Conservation (phyloP, 1,284 basidiomycete genomes). For the Fomitopsis pinicola region DNA sequence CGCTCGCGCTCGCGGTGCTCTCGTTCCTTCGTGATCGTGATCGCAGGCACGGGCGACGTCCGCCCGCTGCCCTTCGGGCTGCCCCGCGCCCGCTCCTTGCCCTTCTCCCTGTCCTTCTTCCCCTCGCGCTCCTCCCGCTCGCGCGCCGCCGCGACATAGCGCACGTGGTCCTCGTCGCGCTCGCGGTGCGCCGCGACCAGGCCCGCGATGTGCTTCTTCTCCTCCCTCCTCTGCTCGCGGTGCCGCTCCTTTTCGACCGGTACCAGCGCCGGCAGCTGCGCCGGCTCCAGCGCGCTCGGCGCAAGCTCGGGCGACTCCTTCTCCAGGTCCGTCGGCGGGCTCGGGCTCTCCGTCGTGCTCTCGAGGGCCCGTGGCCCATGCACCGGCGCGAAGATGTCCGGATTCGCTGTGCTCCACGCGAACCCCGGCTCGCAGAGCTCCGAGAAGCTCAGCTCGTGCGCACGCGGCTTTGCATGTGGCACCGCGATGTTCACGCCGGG, state of each 20-base stretch:
- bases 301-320: background rate
- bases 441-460: slow-evolving; percentile 21
- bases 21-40: background rate
- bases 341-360: background rate
- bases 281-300: background rate
- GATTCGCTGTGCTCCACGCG: slow-evolving; percentile 17
- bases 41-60: background rate
- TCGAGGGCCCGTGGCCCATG: background rate
- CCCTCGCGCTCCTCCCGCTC: slow-evolving; percentile 3
- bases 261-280: background rate
- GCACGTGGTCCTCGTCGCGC: slow-evolving; percentile 21
- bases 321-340: background rate
- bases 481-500: background rate
- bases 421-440: slow-evolving; percentile 23
- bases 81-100: background rate
- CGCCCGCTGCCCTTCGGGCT: background rate
- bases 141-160: slow-evolving; percentile 11
- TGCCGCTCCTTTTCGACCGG: slow-evolving; percentile 10
- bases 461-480: background rate
- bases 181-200: slow-evolving; percentile 21
- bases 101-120: background rate
- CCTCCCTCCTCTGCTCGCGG: slow-evolving; percentile 10
- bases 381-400: slow-evolving; percentile 13
- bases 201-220: slow-evolving; percentile 14
- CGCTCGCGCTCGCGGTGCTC: background rate